A percentile compares a stretch with the other conserved stretches of the same genome.
Evolutionary conservation across 2,329 filamentous ascomycete species (phyloP).

Genomic region (Talaromyces sp.): DNA sequence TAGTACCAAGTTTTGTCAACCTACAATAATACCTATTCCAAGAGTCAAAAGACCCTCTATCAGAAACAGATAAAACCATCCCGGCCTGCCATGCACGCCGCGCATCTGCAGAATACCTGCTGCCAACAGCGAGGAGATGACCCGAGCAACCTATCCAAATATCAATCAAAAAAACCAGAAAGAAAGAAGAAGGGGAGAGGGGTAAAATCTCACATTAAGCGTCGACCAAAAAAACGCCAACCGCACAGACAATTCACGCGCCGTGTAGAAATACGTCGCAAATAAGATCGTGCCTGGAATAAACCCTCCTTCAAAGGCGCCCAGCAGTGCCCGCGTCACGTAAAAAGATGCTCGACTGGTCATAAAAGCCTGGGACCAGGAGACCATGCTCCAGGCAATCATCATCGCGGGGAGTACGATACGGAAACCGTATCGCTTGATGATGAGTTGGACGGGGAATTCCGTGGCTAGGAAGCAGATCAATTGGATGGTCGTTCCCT

Average conservation of each 20-base stretch:
- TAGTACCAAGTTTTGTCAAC: neutral
- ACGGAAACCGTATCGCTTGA: slow-evolving; percentile 51
- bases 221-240: slow-evolving; percentile 34
- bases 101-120: slow-evolving; percentile 32
- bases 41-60: slow-evolving; percentile 54
- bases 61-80: slow-evolving; percentile 51
- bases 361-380: slow-evolving; percentile 41
- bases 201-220: neutral
- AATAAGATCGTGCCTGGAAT: slow-evolving; percentile 58
- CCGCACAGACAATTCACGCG: slow-evolving; percentile 58
- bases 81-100: slow-evolving; percentile 23
- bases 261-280: slow-evolving; percentile 61
- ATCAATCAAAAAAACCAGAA: neutral
- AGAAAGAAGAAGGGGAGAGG: neutral
- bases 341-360: slow-evolving; percentile 35
- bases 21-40: slow-evolving; percentile 47
- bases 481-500: slow-evolving; percentile 50
- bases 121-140: slow-evolving; percentile 31
- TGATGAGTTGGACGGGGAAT: slow-evolving; percentile 54
- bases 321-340: slow-evolving; percentile 38
- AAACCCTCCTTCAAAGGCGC: slow-evolving; percentile 48
- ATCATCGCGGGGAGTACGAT: slow-evolving; percentile 54
- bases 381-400: slow-evolving; percentile 46
- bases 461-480: slow-evolving; percentile 50
- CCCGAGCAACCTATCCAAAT: slow-evolving; percentile 8